Conservation (phyloP, 192 early-diverging fungal genomes). For the Phlyctochytrium bullatum region DNA sequence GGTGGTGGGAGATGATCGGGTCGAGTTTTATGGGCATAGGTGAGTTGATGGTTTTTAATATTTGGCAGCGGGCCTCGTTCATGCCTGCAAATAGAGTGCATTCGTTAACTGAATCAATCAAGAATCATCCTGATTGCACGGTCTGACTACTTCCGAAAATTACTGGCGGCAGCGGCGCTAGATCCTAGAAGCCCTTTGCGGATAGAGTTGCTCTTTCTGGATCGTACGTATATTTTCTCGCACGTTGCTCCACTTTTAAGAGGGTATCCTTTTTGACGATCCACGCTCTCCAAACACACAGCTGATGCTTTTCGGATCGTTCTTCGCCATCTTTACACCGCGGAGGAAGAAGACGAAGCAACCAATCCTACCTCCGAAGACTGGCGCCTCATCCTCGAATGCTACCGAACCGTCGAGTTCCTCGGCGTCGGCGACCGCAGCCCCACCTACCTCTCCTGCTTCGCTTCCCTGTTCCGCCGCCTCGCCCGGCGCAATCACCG, state of each 20-base stretch:
- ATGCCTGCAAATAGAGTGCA: background rate
- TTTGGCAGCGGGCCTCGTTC: background rate
- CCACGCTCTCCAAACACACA: background rate
- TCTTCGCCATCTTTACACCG: slow-evolving; percentile 20
- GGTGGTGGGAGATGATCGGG: slow-evolving; percentile 21
- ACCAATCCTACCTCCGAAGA: slow-evolving; percentile 11
- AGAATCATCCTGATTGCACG: slow-evolving; percentile 22
- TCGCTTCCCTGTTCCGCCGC: background rate
- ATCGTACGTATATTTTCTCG: slow-evolving; percentile 13
- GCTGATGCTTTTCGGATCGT: slow-evolving; percentile 28
- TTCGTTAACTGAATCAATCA: background rate
- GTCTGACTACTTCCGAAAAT: slow-evolving; percentile 14
- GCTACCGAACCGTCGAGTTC: slow-evolving; percentile 3
- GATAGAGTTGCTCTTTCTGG: slow-evolving; percentile 12
- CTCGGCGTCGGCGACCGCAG: slow-evolving; percentile 13
- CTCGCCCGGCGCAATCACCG: background rate
- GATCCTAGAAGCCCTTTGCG: slow-evolving; percentile 1
- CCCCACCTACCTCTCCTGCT: background rate
- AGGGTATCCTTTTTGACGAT: too few species aligned
- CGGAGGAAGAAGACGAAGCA: slow-evolving; percentile 23
- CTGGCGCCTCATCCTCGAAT: slow-evolving; percentile 22
- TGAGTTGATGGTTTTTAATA: slow-evolving; percentile 3
- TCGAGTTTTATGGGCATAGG: slow-evolving; percentile 20
- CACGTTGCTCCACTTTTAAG: background rate
- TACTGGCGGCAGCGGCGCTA: background rate